Percentiles rank a stretch among this genome's conserved stretches.
Evolutionary conservation across 83 land plant species (phyloP).

Genomic region (Picea engelmannii): DNA sequence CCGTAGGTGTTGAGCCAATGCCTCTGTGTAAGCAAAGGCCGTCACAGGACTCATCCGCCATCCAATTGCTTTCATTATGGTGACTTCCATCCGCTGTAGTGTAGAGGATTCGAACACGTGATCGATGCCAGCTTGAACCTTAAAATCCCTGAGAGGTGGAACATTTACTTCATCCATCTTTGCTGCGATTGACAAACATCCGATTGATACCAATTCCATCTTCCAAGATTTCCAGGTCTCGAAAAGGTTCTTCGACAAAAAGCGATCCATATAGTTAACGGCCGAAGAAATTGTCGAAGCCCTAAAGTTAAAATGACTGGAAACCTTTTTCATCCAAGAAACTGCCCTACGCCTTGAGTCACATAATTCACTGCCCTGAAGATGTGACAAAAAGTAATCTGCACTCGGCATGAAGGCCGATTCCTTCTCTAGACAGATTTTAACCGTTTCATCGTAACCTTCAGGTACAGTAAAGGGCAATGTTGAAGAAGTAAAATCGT

Average conservation of each 20-base stretch:
- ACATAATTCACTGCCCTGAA: not conserved
- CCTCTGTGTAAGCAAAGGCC: constrained; percentile 39
- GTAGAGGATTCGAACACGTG: constrained; percentile 34
- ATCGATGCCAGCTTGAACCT: constrained; percentile 51
- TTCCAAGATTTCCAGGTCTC: constrained; percentile 55
- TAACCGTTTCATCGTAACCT: not conserved
- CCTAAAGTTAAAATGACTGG: not conserved
- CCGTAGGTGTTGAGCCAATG: constrained; percentile 12
- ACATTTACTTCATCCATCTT: constrained; percentile 37
- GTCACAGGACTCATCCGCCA: constrained; percentile 53
- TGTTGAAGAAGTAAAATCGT: not conserved
- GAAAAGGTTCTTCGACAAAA: constrained; percentile 27
- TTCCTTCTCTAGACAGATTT: not conserved
- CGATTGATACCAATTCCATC: constrained; percentile 44
- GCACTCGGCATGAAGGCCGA: not conserved
- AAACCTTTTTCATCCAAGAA: not conserved
- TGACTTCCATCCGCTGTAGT: constrained; percentile 50
- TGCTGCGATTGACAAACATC: constrained; percentile 52
- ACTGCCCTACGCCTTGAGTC: not conserved
- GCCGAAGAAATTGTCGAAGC: constrained; percentile 19
- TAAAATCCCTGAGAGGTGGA: constrained; percentile 31
- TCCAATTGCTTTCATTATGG: constrained; percentile 17
- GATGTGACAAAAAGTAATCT: no score
- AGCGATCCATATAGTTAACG: constrained; percentile 58
- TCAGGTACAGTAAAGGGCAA: not conserved